A percentile compares a stretch with the other conserved stretches of the same genome.
Evolutionary conservation across 106 monocot species (phyloP).

Genomic region (Amphibolis antarctica): DNA sequence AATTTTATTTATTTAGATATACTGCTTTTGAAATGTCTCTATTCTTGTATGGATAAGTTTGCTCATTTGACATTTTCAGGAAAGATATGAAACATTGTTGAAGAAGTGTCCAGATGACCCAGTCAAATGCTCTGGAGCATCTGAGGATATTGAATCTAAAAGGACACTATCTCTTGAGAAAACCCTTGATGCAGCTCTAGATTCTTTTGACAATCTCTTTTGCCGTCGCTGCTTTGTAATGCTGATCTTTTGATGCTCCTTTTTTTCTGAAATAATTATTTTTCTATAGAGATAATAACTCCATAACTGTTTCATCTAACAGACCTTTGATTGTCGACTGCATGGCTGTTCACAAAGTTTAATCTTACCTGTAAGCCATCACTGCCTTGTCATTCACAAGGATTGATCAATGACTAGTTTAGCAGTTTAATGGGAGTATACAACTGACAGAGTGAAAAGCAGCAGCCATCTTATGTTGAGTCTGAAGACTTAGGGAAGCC

Average conservation of each 20-base stretch:
- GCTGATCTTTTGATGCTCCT: not conserved
- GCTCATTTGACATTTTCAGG: slow-evolving; percentile 22
- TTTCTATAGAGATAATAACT: not conserved
- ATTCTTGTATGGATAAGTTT: not conserved
- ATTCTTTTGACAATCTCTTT: slow-evolving; percentile 96
- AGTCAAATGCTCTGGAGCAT: slow-evolving; percentile 18
- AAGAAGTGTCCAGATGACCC: slow-evolving; percentile 24
- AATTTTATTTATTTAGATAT: not conserved
- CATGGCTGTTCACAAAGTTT: slow-evolving; percentile 92
- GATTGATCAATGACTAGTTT: slow-evolving; percentile 13
- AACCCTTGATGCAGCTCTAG: slow-evolving; percentile 66
- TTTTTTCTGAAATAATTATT: slow-evolving; percentile 1
- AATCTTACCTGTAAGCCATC: slow-evolving; percentile 53
- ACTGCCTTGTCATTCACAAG: not conserved
- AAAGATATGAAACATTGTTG: slow-evolving; percentile 57
- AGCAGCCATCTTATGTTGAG: slow-evolving; percentile 45
- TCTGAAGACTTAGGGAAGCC: slow-evolving; percentile 56
- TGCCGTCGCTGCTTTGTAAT: slow-evolving; percentile 92
- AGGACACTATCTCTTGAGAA: slow-evolving; percentile 38
- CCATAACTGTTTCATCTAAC: slow-evolving; percentile 2
- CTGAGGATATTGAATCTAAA: slow-evolving; percentile 17
- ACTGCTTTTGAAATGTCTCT: not conserved
- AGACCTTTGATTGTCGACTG: slow-evolving; percentile 88
- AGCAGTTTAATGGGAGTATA: slow-evolving; percentile 6
- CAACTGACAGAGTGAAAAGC: slow-evolving; percentile 72